Base-by-base conservation (phyloP, 2,329 filamentous ascomycete genomes). In the Emmonsia crescens region DNA sequence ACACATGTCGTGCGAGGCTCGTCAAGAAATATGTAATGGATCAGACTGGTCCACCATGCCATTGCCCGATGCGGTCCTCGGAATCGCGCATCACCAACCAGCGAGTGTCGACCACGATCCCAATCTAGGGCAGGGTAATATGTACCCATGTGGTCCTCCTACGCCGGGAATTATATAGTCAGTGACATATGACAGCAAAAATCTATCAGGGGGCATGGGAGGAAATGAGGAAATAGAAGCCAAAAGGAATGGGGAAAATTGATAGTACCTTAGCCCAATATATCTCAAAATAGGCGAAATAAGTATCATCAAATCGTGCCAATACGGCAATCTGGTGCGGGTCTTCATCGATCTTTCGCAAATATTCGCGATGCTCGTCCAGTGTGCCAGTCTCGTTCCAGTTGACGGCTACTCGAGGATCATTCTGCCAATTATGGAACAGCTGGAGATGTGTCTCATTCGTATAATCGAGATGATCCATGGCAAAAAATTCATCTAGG, bases 381-480 rank as follows among this genome's bases (percentile, higher is more conserved):
- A 89, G 74, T 1, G 87, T 88, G 38, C 89, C 89, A 1, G 86
- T 89, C 76, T 89, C 85, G 70, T 90, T 89, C 89, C 89, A 92
- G 3, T 88, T 88, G 69, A 87, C 83, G 3, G 87, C 87, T 38
- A 93, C 89, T 58, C 89, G 86, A 59, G 89, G 89, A 70, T 92
- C 89, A 70, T 93, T 93, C 75, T 91, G 89, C 89, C 89, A 93
- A 61, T 80, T 80, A 74, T 91, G 85, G 78, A 93, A 92, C 5
- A 90, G 78, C 19, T 78, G 75, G 58, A 92, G 75, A 73, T 93
- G 88, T 68, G 83, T 79, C 1, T 77, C 70, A 68, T 89, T 78
- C 38, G 79, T 69, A 74, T 83, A 89, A 72, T 92, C 86, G 1
- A 93, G 80, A 12, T 84, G 85, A n/a, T 88, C 79, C 78, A 92